These are phyloP conservation scores for Thymus mandschuricus DNA, from an alignment of 257 asterid species.

Conservation along the genomic window DNA sequence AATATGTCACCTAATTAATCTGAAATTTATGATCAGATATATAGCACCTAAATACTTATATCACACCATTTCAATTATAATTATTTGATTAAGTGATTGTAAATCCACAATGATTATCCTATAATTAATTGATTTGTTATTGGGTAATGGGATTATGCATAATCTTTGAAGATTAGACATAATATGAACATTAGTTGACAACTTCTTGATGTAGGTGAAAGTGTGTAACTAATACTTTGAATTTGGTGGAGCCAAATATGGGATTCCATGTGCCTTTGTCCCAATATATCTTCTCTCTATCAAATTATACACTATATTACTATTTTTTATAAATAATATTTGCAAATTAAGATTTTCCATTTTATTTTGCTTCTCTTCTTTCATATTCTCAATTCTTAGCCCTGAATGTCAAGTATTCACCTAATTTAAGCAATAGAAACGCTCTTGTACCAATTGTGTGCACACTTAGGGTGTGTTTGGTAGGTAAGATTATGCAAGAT, in stretches of 20 bases:
- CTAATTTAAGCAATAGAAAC: too few species aligned
- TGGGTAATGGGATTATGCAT: neutral
- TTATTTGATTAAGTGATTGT: neutral
- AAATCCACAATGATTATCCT: neutral
- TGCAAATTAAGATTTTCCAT: too few species aligned
- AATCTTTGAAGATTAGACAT: neutral
- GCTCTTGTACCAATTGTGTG: too few species aligned
- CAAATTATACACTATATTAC: neutral
- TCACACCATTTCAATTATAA: too few species aligned
- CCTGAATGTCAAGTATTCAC: too few species aligned
- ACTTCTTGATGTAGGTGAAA: conserved; percentile 22
- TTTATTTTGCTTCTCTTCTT: too few species aligned
- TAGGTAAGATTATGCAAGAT: too few species aligned
- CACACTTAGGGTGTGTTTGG: too few species aligned
- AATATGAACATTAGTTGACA: neutral
- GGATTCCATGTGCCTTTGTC: conserved; percentile 32
- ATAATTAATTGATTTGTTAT: neutral
- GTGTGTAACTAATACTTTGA: conserved; percentile 20
- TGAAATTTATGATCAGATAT: too few species aligned
- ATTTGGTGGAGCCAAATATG: conserved; percentile 20
- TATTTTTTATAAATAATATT: too few species aligned
- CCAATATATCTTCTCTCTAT: neutral
- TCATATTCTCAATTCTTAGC: too few species aligned
- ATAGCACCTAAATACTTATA: too few species aligned
- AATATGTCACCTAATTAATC: neutral